Conservation (phyloP, 2,329 filamentous ascomycete genomes). For the Cercospora zeae-maydis region DNA sequence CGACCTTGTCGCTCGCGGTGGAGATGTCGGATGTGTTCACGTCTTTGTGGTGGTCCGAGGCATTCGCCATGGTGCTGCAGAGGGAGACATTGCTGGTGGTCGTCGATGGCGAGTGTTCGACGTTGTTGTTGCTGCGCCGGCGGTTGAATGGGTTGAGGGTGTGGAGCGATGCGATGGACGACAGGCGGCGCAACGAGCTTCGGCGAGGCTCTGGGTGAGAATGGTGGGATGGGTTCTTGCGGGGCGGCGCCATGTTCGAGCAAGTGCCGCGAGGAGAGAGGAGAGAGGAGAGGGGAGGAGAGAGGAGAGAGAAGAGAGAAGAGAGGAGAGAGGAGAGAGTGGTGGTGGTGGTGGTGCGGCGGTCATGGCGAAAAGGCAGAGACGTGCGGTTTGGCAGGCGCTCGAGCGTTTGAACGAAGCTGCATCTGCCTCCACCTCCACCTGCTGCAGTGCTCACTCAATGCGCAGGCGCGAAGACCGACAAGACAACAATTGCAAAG, state of each 20-base stretch:
- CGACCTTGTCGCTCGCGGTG: slow-evolving; percentile 12
- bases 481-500: too few species aligned
- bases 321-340: too few species aligned
- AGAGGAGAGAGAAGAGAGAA: too few species aligned
- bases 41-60: slow-evolving; percentile 16
- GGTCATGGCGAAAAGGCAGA: not conserved
- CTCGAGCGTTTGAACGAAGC: not conserved
- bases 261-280: not conserved
- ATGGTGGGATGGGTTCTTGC: slow-evolving; percentile 26
- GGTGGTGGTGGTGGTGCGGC: not conserved
- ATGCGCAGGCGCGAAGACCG: not conserved
- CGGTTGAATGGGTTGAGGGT: slow-evolving; percentile 36
- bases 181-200: slow-evolving; percentile 31
- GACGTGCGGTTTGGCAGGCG: not conserved
- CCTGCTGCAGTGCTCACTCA: not conserved
- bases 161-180: slow-evolving; percentile 36
- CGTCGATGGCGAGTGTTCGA: slow-evolving; percentile 21
- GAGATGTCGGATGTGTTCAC: slow-evolving; percentile 10
- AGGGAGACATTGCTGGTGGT: slow-evolving; percentile 28
- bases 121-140: slow-evolving; percentile 30
- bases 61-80: slow-evolving; percentile 24
- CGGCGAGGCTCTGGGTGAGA: slow-evolving; percentile 23
- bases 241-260: slow-evolving; percentile 23
- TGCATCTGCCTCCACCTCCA: not conserved
- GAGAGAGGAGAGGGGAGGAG: too few species aligned